These are phyloP conservation scores for Ogataea populi-albae DNA, from an alignment of 805 yeast genomes.

Conservation along the genomic window DNA sequence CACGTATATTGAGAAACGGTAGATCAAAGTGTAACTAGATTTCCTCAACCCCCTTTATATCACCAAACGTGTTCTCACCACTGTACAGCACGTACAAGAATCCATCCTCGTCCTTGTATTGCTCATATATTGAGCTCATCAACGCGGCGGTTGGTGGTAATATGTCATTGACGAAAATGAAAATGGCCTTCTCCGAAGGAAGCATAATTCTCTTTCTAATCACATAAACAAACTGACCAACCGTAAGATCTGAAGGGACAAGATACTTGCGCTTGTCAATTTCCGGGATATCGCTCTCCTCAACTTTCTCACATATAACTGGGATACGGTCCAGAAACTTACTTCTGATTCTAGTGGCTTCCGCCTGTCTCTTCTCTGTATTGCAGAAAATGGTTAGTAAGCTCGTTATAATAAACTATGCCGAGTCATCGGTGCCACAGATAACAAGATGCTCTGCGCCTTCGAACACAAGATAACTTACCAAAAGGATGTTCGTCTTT, in stretches of 20 bases:
- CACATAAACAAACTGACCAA: constrained; percentile 97
- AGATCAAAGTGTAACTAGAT: constrained; percentile 5
- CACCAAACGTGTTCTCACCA: constrained; percentile 96
- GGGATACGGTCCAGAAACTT: constrained; percentile 93
- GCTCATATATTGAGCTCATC: constrained; percentile 92
- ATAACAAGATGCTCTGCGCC: neutral
- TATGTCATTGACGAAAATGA: constrained; percentile 94
- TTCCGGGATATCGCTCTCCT: constrained; percentile 91
- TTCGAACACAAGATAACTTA: constrained; percentile 38
- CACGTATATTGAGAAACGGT: neutral
- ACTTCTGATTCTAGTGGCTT: constrained; percentile 84
- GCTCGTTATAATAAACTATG: no score
- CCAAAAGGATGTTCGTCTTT: constrained; percentile 95
- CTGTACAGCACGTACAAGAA: constrained; percentile 93
- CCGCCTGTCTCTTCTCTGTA: constrained; percentile 87
- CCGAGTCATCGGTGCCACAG: no score
- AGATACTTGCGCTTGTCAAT: constrained; percentile 96
- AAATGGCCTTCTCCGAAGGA: constrained; percentile 97
- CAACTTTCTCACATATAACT: constrained; percentile 95
- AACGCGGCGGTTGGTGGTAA: constrained; percentile 97
- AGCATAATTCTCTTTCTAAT: constrained; percentile 93
- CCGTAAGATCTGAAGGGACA: constrained; percentile 94
- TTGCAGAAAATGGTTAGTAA: neutral
- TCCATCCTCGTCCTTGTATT: constrained; percentile 97
- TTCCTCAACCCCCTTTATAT: constrained; percentile 30